A percentile compares a stretch with the other conserved stretches of the same genome.
Conservation (phyloP, 257 asterid species). For the Gynochthodes officinalis region DNA sequence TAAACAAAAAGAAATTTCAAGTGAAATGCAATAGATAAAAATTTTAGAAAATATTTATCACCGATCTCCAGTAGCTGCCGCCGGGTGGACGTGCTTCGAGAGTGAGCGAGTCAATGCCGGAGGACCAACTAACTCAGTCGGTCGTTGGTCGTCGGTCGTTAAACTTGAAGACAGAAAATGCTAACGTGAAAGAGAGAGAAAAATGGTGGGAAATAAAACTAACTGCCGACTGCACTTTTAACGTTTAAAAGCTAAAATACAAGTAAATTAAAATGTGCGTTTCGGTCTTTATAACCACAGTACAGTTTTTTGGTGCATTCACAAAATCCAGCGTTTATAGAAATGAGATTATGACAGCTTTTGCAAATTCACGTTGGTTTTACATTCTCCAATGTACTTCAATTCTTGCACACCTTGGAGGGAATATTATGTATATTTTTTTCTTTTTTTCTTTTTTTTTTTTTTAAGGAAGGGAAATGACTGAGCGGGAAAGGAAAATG, state of each 20-base stretch:
- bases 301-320: neutral
- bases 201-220: constrained; percentile 13
- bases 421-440: neutral
- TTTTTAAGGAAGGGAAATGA: no score
- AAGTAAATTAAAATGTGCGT: neutral
- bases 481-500: no score
- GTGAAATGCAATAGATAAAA: constrained; percentile 13
- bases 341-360: neutral
- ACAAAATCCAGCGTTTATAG: neutral
- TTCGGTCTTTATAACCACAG: no score
- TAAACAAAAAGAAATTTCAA: constrained; percentile 22
- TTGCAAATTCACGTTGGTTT: neutral
- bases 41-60: constrained; percentile 17
- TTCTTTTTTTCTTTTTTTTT: neutral
- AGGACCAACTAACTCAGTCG: no score
- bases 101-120: constrained; percentile 56
- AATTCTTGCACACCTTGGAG: neutral
- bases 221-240: constrained; percentile 8
- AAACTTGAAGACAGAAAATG: constrained; percentile 22
- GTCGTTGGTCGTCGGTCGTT: constrained; percentile 40
- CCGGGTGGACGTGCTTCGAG: constrained; percentile 26
- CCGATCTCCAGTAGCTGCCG: constrained; percentile 53
- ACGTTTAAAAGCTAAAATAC: constrained; percentile 1
- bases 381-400: neutral
- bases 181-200: constrained; percentile 23